These are phyloP conservation scores for Petunia hybrid DNA, from an alignment of 305 asterid genomes.

Conservation along the genomic window DNA sequence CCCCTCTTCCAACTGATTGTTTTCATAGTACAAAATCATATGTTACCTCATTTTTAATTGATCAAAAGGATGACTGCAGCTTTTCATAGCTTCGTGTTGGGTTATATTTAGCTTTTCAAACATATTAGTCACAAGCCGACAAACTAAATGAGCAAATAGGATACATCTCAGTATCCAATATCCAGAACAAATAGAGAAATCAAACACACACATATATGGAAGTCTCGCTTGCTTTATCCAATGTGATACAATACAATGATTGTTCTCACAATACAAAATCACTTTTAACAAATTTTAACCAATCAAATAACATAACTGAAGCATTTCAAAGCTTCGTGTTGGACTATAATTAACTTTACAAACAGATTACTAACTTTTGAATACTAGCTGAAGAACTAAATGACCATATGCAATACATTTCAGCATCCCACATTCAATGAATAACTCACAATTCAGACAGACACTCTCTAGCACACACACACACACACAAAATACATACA, in stretches of 20 bases:
- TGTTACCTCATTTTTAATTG: not conserved
- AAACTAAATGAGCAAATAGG: constrained; percentile 15
- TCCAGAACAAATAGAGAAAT: not conserved
- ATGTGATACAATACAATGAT: not conserved
- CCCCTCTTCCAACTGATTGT: constrained; percentile 86
- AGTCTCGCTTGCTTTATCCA: not conserved
- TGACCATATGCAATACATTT: not conserved
- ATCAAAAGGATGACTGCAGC: not conserved
- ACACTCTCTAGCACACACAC: not conserved
- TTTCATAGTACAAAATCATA: constrained; percentile 36
- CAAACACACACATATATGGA: not conserved
- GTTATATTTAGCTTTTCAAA: constrained; percentile 6
- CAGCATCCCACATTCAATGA: not conserved
- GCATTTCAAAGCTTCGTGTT: not conserved
- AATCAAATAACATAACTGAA: not conserved
- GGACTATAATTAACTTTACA: constrained; percentile 13
- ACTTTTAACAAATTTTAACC: not conserved
- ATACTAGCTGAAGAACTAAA: not conserved
- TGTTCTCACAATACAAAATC: constrained; percentile 8
- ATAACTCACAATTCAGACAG: not conserved
- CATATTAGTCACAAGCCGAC: not conserved
- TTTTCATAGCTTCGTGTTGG: not conserved
- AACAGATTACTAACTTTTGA: not conserved
- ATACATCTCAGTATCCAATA: constrained; percentile 14
- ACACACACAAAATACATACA: not conserved